A percentile compares a stretch with the other conserved stretches of the same genome.
phyloP scores from a whole-genome alignment of 2,329 filamentous ascomycete genomes.

The Trichoderma brevicompactum region DNA sequence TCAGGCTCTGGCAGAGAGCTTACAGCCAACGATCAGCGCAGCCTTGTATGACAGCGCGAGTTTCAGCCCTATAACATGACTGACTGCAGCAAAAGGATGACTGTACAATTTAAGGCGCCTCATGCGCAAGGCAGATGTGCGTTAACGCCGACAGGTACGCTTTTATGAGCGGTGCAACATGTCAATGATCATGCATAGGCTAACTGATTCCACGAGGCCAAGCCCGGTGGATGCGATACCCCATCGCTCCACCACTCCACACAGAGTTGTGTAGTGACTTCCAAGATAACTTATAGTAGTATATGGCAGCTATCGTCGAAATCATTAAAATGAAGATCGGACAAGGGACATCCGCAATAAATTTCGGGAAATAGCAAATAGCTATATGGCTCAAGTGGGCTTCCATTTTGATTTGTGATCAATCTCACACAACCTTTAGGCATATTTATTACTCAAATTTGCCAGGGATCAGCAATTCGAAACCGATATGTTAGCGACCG shows the following conservation, averaged over 20 bases:
- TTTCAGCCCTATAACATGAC: conserved; percentile 16
- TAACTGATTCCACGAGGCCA: neutral
- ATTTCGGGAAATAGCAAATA: too few species aligned
- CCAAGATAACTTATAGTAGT: too few species aligned
- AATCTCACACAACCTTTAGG: too few species aligned
- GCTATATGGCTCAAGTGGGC: too few species aligned
- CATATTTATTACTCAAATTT: too few species aligned
- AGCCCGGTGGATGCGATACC: neutral
- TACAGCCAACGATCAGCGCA: neutral
- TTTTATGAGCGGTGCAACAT: neutral
- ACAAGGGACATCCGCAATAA: too few species aligned
- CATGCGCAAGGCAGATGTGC: neutral
- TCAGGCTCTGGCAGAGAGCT: neutral
- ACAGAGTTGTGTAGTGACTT: too few species aligned
- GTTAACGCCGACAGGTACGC: neutral
- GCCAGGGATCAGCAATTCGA: too few species aligned
- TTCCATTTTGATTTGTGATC: too few species aligned
- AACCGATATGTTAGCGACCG: too few species aligned
- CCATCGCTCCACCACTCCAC: neutral
- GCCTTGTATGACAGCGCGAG: conserved; percentile 10
- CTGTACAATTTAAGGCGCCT: neutral
- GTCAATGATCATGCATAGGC: neutral
- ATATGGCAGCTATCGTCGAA: too few species aligned
- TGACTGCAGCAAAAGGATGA: neutral
- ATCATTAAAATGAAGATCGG: too few species aligned